Conservation (phyloP, 352 stramenopile species). For the Blastocystis sp. region DNA sequence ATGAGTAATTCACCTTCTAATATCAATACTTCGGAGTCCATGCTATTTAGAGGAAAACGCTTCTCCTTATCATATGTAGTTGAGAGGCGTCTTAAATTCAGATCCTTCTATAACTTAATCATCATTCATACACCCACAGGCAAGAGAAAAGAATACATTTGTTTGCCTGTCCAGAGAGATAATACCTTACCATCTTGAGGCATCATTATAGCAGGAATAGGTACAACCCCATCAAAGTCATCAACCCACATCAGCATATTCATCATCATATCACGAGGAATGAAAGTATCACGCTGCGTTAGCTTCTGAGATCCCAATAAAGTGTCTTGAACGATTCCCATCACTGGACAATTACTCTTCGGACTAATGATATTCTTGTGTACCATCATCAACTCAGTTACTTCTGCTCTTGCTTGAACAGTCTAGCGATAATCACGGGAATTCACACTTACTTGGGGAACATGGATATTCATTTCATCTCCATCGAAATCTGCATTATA, state of each 20-base stretch:
- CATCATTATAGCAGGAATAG: constrained; percentile 91
- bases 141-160: constrained; percentile 93
- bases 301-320: constrained; percentile 94
- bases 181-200: constrained; percentile 73
- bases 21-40: constrained; percentile 94
- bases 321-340: constrained; percentile 97
- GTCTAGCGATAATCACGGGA: constrained; percentile 72
- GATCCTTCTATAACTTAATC: constrained; percentile 72
- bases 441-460: constrained; percentile 78
- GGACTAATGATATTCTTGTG: constrained; percentile 95
- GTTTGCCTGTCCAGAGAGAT: constrained; percentile 92
- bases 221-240: constrained; percentile 92
- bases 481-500: constrained; percentile 99
- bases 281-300: constrained; percentile 94
- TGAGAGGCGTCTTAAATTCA: constrained; percentile 90
- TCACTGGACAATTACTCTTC: constrained; percentile 96
- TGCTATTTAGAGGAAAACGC: constrained; percentile 82
- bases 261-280: constrained; percentile 94
- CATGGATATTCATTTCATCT: constrained; percentile 99
- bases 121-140: constrained; percentile 71
- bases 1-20: constrained; percentile 91
- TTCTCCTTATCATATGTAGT: constrained; percentile 90
- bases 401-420: constrained; percentile 91
- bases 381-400: constrained; percentile 96
- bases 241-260: constrained; percentile 94